Percentiles rank a stretch among this genome's conserved stretches.
Conservation (phyloP, 495 filamentous ascomycete species). For the Elaphomyces granulatus region DNA sequence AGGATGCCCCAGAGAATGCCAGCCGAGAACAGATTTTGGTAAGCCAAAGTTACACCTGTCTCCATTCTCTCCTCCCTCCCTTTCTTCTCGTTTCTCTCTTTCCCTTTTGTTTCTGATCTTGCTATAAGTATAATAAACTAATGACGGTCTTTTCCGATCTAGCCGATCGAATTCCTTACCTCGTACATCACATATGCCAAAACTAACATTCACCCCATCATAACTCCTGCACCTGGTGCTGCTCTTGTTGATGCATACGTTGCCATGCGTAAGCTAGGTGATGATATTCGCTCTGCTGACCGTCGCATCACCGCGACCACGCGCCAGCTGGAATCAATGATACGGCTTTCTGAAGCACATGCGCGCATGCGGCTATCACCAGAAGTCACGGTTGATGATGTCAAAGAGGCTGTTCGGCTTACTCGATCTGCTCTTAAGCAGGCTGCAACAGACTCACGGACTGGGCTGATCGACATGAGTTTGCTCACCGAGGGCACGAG, state of each 20-base stretch:
- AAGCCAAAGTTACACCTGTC: constrained; percentile 24
- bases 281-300: constrained; percentile 84
- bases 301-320: constrained; percentile 97
- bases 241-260: constrained; percentile 82
- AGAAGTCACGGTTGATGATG: constrained; percentile 66
- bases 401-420: constrained; percentile 78
- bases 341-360: constrained; percentile 89
- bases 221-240: constrained; percentile 60
- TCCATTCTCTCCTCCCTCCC: too few species aligned
- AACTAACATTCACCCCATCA: constrained; percentile 63
- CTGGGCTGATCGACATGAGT: constrained; percentile 93
- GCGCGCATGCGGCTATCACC: constrained; percentile 85
- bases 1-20: constrained; percentile 84
- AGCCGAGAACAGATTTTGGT: constrained; percentile 61
- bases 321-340: constrained; percentile 91
- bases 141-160: background rate
- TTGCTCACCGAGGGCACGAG: constrained; percentile 85
- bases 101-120: too few species aligned
- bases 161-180: constrained; percentile 91
- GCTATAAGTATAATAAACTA: too few species aligned
- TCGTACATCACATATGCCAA: constrained; percentile 97
- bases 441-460: constrained; percentile 78
- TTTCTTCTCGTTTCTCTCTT: too few species aligned
- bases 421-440: constrained; percentile 95
- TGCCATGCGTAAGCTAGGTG: constrained; percentile 88